phyloP scores from a whole-genome alignment of 225 moss, liverwort and hornwort species.

The Pleurozium schreberi region DNA sequence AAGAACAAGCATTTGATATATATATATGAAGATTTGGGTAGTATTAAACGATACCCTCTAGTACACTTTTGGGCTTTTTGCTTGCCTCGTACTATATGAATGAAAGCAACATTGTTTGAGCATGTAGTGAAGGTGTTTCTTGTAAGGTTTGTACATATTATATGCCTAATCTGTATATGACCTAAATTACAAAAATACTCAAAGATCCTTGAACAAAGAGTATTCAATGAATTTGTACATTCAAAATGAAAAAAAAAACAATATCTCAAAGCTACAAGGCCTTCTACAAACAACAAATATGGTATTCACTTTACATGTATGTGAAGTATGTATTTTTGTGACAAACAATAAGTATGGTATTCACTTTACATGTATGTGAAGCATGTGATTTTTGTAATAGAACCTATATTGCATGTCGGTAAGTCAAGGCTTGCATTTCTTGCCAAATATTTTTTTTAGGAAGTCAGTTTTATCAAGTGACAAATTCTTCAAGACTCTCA shows the following conservation, averaged over 20 bases:
- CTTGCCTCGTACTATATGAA: neutral
- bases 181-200: neutral
- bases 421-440: rapidly evolving
- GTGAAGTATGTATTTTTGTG: too few relatives aligned
- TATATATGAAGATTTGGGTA: neutral
- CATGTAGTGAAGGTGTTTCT: rapidly evolving
- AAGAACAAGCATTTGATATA: neutral
- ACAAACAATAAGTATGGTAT: neutral
- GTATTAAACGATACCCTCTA: too few relatives aligned
- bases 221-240: too few relatives aligned
- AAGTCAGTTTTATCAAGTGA: neutral
- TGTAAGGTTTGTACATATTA: rapidly evolving
- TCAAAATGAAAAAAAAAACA: neutral
- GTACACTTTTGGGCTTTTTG: rapidly evolving
- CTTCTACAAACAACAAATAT: neutral
- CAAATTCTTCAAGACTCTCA: neutral
- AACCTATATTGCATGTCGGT: rapidly evolving
- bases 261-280: neutral
- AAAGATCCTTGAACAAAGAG: neutral
- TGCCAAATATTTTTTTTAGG: neutral
- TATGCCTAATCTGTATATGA: neutral
- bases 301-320: too few relatives aligned
- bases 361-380: too few relatives aligned
- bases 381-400: rapidly evolving
- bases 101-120: neutral